Evolutionary conservation across 2,329 filamentous ascomycete species (phyloP), one percentile per base, ranked within the genome.

Genomic region (Hypoxylon sp.): DNA sequence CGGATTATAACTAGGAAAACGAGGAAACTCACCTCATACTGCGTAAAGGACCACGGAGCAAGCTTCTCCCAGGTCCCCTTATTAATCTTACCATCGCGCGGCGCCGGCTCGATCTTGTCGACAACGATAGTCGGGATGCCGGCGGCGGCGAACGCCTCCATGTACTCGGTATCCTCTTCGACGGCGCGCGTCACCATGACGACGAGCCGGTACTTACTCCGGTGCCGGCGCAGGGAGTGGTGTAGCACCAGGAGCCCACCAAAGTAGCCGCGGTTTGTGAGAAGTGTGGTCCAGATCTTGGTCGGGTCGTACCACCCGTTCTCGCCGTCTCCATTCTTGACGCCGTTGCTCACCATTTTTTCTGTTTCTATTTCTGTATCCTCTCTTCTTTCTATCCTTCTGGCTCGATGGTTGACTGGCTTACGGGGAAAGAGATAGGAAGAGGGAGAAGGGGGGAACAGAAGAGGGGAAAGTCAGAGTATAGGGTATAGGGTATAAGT

Each of bases 11-110:
- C 1, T 27, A 27, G 24, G 24, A 24, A 24, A 17, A 53, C 47
- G 17, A 27, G 19, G 3, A 13, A 48, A 62, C 73, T 46, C 73
- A 77, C 75, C 76, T 78, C 70, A 55, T 76, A 77, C 61, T 77
- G 74, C 27, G 73, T 76, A 60, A 78, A 77, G 2, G 73, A 70
- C 72, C 75, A 76, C 6, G 77, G 77, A 8, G 77, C 77, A 37
- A 79, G 73, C 74, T 79, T 79, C 73, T 79, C 76, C 77, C 77
- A 79, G 27, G 76, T 78, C 6, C 76, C 77, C 65, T 75, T 75
- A 53, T 76, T 77, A 51, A 78, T 66, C 69, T 78, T 77, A 65
- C 77, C 76, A 51, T 79, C 76, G 44, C 76, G 74, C 35, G 75
- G 75, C 15, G 73, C 71, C 6, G 77, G 77, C 71, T 78, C 76